Conservation (phyloP, 768 basidiomycete genomes). For the Mrakia blollopis region DNA sequence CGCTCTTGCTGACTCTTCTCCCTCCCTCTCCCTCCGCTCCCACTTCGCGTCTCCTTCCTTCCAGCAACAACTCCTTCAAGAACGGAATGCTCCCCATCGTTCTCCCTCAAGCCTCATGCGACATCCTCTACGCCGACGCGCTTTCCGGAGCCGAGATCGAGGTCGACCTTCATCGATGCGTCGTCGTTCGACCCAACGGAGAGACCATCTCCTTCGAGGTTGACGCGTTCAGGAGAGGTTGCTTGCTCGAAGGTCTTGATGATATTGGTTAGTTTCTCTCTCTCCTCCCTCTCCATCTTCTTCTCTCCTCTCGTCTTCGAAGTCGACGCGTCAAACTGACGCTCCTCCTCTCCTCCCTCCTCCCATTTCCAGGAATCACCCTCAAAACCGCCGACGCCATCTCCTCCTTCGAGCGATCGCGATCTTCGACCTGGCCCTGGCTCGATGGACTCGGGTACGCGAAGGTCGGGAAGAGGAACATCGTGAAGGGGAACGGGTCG, state of each 20-base stretch:
- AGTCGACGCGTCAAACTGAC: constrained; percentile 14
- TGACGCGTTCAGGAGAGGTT: constrained; percentile 87
- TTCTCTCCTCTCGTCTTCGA: background rate
- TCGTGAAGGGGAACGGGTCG: background rate
- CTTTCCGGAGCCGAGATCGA: constrained; percentile 68
- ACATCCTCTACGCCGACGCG: constrained; percentile 68
- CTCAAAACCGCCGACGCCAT: constrained; percentile 73
- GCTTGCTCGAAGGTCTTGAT: constrained; percentile 90
- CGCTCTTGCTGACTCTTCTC: background rate
- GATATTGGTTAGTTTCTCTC: constrained; percentile 64
- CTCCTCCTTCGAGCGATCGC: constrained; percentile 66
- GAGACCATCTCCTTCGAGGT: constrained; percentile 70
- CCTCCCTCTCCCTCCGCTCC: background rate
- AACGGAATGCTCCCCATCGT: constrained; percentile 83
- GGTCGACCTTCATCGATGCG: constrained; percentile 76
- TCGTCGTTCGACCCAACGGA: constrained; percentile 63
- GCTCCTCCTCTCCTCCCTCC: background rate
- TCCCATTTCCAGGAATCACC: constrained; percentile 66
- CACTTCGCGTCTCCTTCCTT: background rate
- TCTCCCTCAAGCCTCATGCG: constrained; percentile 66
- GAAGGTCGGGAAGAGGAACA: constrained; percentile 52
- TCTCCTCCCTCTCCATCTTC: background rate
- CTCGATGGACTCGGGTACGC: constrained; percentile 87
- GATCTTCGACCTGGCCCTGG: constrained; percentile 87
- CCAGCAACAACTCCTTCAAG: constrained; percentile 66